Conservation (phyloP, 306 rosid species). For the Sechiopsis laciniata region DNA sequence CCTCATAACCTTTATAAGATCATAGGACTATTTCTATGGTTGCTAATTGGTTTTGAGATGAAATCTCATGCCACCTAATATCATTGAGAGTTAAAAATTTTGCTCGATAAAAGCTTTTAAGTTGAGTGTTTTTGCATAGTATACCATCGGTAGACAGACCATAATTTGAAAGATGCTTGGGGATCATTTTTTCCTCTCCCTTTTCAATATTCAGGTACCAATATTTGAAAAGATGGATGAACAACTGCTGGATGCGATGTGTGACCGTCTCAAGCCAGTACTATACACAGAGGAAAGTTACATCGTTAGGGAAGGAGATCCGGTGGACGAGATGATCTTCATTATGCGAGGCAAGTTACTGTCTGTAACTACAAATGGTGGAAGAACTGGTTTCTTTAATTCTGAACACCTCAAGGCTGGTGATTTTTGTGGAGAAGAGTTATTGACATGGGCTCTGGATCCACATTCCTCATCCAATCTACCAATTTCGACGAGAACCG, state of each 20-base stretch:
- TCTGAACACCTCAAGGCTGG: slow-evolving; percentile 21
- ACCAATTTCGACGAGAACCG: slow-evolving; percentile 21
- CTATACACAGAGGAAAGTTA: slow-evolving; percentile 21
- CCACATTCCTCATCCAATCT: slow-evolving; percentile 16
- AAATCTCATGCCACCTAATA: no score
- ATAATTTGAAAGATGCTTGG: background rate
- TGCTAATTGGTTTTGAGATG: no score
- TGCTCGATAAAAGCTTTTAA: background rate
- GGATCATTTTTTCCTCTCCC: background rate
- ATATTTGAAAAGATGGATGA: slow-evolving; percentile 26
- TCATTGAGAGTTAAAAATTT: background rate
- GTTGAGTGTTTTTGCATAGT: background rate
- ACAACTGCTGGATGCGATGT: slow-evolving; percentile 21
- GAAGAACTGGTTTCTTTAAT: slow-evolving; percentile 20
- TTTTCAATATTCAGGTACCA: slow-evolving; percentile 12
- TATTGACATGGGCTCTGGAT: slow-evolving; percentile 21
- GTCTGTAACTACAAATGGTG: slow-evolving; percentile 20
- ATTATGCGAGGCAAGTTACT: slow-evolving; percentile 22
- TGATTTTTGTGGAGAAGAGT: slow-evolving; percentile 20
- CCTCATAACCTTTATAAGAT: no score
- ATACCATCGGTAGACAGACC: background rate
- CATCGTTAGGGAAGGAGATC: slow-evolving; percentile 22
- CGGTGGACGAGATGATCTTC: slow-evolving; percentile 23
- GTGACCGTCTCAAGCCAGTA: slow-evolving; percentile 24
- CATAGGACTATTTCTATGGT: no score